Percentiles rank a stretch among this genome's conserved stretches.
These are phyloP conservation scores for Morella rubra DNA, from an alignment of 306 rosid species.

Conservation along the genomic window DNA sequence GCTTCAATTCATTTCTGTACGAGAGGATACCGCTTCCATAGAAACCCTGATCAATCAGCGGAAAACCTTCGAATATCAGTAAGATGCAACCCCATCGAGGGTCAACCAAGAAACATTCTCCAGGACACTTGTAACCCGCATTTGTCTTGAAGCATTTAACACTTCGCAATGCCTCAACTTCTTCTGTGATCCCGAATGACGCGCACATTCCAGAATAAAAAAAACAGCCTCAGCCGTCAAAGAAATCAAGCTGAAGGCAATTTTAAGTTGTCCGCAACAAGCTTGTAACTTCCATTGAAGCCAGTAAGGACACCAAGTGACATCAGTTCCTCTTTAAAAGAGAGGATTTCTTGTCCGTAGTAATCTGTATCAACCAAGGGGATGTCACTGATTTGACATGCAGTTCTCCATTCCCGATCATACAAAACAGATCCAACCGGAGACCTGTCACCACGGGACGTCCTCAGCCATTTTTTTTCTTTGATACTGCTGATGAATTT, in stretches of 20 bases:
- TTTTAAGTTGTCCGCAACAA: conserved; percentile 50
- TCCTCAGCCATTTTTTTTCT: too few species aligned
- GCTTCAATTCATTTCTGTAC: too few species aligned
- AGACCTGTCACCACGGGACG: too few species aligned
- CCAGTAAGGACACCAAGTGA: conserved; percentile 61
- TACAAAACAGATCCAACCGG: conserved; percentile 61
- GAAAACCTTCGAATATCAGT: conserved; percentile 45
- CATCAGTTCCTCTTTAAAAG: conserved; percentile 53
- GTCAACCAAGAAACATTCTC: conserved; percentile 48
- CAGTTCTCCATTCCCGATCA: too few species aligned
- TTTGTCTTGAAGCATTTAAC: conserved; percentile 51
- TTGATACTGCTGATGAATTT: conserved; percentile 44
- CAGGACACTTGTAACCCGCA: conserved; percentile 49
- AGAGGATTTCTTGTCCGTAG: too few species aligned
- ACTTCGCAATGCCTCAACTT: conserved; percentile 24
- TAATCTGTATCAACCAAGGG: too few species aligned
- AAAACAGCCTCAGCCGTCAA: conserved; percentile 47
- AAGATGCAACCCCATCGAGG: conserved; percentile 62
- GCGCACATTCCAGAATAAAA: conserved; percentile 45
- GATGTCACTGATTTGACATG: too few species aligned
- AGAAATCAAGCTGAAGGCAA: conserved; percentile 38
- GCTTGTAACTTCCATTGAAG: conserved; percentile 30
- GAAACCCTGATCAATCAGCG: conserved; percentile 47
- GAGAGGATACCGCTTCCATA: conserved; percentile 35
- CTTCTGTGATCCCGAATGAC: background rate